Evolutionary conservation across 2,329 filamentous ascomycete genomes (phyloP).

Genomic region (Xylogone sp.): DNA sequence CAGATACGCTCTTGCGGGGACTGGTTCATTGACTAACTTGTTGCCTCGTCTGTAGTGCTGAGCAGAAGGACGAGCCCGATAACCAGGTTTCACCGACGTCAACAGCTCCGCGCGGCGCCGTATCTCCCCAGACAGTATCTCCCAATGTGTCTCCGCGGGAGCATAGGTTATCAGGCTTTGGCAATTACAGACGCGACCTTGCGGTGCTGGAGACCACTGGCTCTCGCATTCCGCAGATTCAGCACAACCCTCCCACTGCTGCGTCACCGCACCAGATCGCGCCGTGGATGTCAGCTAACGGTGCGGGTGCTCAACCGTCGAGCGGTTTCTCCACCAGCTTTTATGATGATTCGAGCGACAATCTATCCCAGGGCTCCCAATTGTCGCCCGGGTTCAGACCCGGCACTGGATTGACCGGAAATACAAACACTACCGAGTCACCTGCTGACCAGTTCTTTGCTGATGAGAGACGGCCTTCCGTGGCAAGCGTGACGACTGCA

Average conservation of each 20-base stretch:
- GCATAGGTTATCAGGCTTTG: constrained; percentile 46
- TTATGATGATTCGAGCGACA: constrained; percentile 72
- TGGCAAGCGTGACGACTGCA: constrained; percentile 80
- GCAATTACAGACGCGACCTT: constrained; percentile 69
- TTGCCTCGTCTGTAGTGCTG: constrained; percentile 23
- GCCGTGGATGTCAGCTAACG: constrained; percentile 51
- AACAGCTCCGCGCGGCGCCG: constrained; percentile 18
- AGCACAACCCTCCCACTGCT: constrained; percentile 55
- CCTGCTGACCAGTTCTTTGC: constrained; percentile 57
- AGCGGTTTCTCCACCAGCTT: constrained; percentile 52
- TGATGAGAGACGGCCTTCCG: constrained; percentile 79
- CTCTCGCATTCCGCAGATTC: constrained; percentile 53
- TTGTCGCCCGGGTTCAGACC: constrained; percentile 68
- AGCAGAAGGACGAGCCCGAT: constrained; percentile 26
- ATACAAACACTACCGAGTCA: constrained; percentile 53
- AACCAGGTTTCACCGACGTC: constrained; percentile 28
- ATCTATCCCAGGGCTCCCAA: constrained; percentile 62
- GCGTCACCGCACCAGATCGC: constrained; percentile 44
- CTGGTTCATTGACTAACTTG: constrained; percentile 28
- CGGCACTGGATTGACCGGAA: constrained; percentile 37
- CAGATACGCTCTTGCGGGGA: neutral
- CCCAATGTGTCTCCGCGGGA: constrained; percentile 30
- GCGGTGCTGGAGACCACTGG: constrained; percentile 62
- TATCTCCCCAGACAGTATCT: constrained; percentile 20
- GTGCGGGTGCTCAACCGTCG: constrained; percentile 23